These are phyloP conservation scores for Datisca glomerata DNA, from an alignment of 306 rosid genomes.

Conservation along the genomic window DNA sequence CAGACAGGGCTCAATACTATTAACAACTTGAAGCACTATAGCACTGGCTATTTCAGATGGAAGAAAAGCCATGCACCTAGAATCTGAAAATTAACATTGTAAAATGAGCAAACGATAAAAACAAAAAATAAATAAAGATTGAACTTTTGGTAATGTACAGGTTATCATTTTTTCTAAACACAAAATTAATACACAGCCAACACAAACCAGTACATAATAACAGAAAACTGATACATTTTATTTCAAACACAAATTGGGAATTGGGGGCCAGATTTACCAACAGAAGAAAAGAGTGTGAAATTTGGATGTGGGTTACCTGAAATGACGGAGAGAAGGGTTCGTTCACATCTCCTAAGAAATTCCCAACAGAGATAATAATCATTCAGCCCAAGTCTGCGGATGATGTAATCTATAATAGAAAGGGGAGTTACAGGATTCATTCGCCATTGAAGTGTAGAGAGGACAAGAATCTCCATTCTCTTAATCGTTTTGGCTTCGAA, in stretches of 20 bases:
- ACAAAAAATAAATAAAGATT: background rate
- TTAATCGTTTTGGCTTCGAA: constrained; percentile 71
- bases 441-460: constrained; percentile 80
- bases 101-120: background rate
- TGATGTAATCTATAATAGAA: constrained; percentile 58
- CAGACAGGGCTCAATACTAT: constrained; percentile 43
- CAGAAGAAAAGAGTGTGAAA: background rate
- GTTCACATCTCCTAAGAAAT: constrained; percentile 44
- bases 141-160: background rate
- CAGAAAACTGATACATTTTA: no score
- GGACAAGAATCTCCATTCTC: constrained; percentile 83
- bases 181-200: no score
- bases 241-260: no score
- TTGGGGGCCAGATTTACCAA: no score
- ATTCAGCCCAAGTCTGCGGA: constrained; percentile 54
- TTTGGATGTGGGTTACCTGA: constrained; percentile 27
- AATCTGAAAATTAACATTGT: constrained; percentile 34
- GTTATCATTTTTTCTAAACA: background rate
- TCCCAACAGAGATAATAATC: constrained; percentile 51
- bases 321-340: constrained; percentile 38
- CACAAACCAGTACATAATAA: no score
- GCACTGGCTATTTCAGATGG: constrained; percentile 79
- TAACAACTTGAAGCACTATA: constrained; percentile 58
- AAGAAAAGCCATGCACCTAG: constrained; percentile 44
- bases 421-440: constrained; percentile 81